phyloP scores from a whole-genome alignment of 1,284 basidiomycete species.

The Neotropicomus parvogracilis region DNA sequence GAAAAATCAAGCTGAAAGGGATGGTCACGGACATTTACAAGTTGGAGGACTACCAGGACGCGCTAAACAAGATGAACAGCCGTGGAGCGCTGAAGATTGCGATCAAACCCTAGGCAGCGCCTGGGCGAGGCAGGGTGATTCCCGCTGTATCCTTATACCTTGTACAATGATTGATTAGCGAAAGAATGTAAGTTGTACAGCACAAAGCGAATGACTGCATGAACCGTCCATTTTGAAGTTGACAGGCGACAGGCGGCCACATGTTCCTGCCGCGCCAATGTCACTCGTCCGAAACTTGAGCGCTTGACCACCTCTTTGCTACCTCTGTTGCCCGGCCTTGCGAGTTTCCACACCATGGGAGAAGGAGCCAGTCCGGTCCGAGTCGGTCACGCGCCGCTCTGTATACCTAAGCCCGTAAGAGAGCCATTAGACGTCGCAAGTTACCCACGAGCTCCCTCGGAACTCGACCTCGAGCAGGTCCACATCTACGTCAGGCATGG shows the following conservation, averaged over 20 bases:
- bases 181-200: constrained; percentile 1
- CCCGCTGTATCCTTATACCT: constrained; percentile 23
- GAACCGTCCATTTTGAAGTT: too few species aligned
- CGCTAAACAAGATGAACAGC: constrained; percentile 81
- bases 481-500: constrained; percentile 74
- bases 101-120: constrained; percentile 44
- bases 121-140: background rate
- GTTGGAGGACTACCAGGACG: constrained; percentile 75
- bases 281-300: background rate
- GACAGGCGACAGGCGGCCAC: too few species aligned
- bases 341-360: constrained; percentile 6
- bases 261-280: background rate
- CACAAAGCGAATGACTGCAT: background rate
- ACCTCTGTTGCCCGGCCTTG: background rate
- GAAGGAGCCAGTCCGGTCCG: background rate
- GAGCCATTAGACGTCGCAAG: constrained; percentile 54
- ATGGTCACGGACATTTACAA: constrained; percentile 78
- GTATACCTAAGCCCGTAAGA: constrained; percentile 31
- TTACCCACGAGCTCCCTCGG: constrained; percentile 56
- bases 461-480: constrained; percentile 63
- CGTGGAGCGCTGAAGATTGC: constrained; percentile 66
- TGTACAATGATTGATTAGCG: constrained; percentile 3
- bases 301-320: background rate
- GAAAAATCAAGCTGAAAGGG: constrained; percentile 78
- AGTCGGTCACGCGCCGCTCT: background rate